Conservation (phyloP, 2,329 filamentous ascomycete genomes). For the Scolecobasidium constrictum region DNA sequence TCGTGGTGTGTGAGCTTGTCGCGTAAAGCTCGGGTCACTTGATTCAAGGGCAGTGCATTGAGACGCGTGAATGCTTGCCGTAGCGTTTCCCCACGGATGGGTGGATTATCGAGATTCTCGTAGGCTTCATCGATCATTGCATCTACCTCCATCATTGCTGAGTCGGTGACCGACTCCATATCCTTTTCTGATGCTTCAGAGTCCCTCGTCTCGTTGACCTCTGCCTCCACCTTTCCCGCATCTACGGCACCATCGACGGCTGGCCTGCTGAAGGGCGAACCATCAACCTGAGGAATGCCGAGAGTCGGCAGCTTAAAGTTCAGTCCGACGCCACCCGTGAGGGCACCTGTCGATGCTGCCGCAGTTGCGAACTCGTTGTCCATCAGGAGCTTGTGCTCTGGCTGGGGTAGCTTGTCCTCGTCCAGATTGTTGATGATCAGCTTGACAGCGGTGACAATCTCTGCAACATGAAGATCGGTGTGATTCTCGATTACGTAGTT, state of each 20-base stretch:
- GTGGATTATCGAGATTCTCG: conserved; percentile 54
- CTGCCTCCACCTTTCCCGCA: conserved; percentile 2
- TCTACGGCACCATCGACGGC: too few species aligned
- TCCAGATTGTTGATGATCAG: conserved; percentile 60
- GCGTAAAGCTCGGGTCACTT: conserved; percentile 54
- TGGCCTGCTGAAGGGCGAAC: too few species aligned
- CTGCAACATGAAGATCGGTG: conserved; percentile 53
- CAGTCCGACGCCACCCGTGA: conserved; percentile 19
- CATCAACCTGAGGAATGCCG: conserved; percentile 8
- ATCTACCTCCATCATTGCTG: conserved; percentile 38
- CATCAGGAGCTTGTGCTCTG: conserved; percentile 15
- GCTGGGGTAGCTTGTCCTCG: conserved; percentile 14
- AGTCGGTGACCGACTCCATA: conserved; percentile 26
- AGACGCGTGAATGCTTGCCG: conserved; percentile 61
- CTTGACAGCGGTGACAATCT: conserved; percentile 56
- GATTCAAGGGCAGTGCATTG: conserved; percentile 49
- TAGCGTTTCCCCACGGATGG: conserved; percentile 51
- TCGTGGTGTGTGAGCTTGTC: conserved; percentile 54
- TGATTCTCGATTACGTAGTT: conserved; percentile 51
- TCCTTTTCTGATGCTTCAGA: conserved; percentile 17
- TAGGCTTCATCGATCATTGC: conserved; percentile 53
- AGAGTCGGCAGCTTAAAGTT: conserved; percentile 13
- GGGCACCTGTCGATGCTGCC: conserved; percentile 22
- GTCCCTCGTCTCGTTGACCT: conserved; percentile 12
- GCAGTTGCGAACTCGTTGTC: conserved; percentile 1